Base-by-base conservation (phyloP, 2,329 filamentous ascomycete genomes). In the Dactylonectria estremocensis region DNA sequence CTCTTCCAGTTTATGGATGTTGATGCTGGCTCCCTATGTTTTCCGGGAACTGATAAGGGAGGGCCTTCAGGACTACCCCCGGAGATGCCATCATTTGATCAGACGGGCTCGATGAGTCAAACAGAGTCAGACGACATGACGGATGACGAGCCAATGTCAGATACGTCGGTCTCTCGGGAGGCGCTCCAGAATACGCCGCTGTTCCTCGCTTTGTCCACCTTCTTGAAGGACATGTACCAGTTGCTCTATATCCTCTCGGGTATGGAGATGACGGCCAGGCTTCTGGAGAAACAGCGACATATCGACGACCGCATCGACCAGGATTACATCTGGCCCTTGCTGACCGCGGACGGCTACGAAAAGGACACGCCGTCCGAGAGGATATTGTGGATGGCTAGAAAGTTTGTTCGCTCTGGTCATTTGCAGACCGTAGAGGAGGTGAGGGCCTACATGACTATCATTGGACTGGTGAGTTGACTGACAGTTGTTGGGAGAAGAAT, bases 361-460 rank as follows among this genome's bases (percentile, higher is more conserved):
- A 62, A n/a, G 8, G 61, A 62, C 16, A 10, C 45, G 0, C 24
- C 52, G 1, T 53, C 49, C 6, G 55, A 56, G 9, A 65, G 63
- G 0, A 72, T 72, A 37, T 9, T 69, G 9, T 60, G 68, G 0
- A 52, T 68, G 0, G 53, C 59, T 1, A 64, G 65, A 18, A 54
- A 35, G 0, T 71, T 74, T 22, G 66, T 74, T 4, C 55, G 68
- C 2, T 22, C 59, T 4, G 72, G 72, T 0, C 40, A 64, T 2
- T 20, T 74, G 5, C 71, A 73, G 9, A 66, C 22, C 2, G 40
- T 59, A 0, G 20, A 67, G 1, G 56, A 72, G 4, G 70, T 62
- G 9, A 40, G 55, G 16, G 35, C 14, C 4, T 74, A 70, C 9
- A 70, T 74, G 56, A 14, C 22, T 1, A 13, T 3, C 1, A 8